phyloP scores from a whole-genome alignment of 441 rosid genomes.

The Gossypium davidsonii region DNA sequence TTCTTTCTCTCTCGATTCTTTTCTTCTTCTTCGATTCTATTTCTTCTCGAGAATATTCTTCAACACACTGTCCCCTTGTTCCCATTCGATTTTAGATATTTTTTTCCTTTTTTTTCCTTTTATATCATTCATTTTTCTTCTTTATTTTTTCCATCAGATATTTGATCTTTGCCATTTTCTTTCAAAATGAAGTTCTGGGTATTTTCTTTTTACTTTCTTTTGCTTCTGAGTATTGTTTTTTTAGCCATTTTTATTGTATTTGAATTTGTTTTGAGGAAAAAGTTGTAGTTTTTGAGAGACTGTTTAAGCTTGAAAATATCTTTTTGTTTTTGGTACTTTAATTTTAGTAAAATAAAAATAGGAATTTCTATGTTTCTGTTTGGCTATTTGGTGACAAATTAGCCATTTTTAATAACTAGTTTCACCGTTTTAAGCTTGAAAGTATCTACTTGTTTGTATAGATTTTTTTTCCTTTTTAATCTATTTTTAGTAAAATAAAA shows the following conservation, averaged over 20 bases:
- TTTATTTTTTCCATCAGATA: constrained; percentile 29
- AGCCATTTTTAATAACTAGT: not conserved
- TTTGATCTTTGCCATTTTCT: constrained; percentile 23
- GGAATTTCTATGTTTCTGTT: constrained; percentile 9
- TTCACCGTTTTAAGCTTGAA: not conserved
- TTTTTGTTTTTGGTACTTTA: not conserved
- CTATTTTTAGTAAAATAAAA: no score
- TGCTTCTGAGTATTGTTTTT: not conserved
- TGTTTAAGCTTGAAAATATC: constrained; percentile 13
- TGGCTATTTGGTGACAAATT: not conserved
- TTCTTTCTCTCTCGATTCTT: no score
- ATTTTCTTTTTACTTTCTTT: constrained; percentile 16
- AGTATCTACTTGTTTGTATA: not conserved
- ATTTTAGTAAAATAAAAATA: constrained; percentile 10
- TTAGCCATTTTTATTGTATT: not conserved
- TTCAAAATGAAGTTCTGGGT: constrained; percentile 27
- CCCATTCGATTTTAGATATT: not conserved
- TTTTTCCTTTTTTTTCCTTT: not conserved
- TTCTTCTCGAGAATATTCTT: no score
- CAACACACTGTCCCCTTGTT: no score
- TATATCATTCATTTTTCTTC: not conserved
- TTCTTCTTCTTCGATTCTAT: no score
- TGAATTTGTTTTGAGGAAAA: not conserved
- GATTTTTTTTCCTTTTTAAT: no score
- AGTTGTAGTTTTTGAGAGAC: not conserved